Base-by-base conservation (phyloP, 2,329 filamentous ascomycete species). In the Aspergillus fijiensis region DNA sequence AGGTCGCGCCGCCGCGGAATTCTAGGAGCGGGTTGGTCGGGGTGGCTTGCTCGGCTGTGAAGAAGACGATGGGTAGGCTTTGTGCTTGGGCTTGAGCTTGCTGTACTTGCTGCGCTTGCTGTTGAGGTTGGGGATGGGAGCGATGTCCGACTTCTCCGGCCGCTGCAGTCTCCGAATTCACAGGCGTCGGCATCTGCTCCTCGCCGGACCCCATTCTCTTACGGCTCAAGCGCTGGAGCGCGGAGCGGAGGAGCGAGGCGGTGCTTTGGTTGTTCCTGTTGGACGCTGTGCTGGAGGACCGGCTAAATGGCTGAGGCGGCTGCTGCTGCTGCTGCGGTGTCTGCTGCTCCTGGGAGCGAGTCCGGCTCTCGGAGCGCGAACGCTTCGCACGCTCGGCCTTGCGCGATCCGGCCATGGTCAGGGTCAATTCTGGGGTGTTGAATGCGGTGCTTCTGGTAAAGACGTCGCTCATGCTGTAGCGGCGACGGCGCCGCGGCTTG, bases 1-100 rank as follows among this genome's bases (percentile, higher is more conserved):
- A 79, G 27, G 67, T 59, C 2, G 55, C 49, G 19, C 72, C 71
- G 39, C 72, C 74, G 31, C 64, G 68, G 61, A 74, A 76, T 11
- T 61, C 58, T 48, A 66, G 55, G 16, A 72, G 60, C 9, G 70
- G 70, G 9, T 65, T 66, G 9, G 49, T 29, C 0, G 65, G 64
- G 0, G 67, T 72, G 4, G 63, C 71, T 31, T 64, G 62, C 16
- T 69, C 60, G 3, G 58, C 45, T 1, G 60, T 48, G 31, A 60
- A 47, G 10, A 58, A 16, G 12, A 53, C 12, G n/a, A 55, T 5
- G 10, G 31, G 27, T 2, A 29, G 23, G n/a, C 39, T 23, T 14
- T 47, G 23, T 35, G 7, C 29, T 48, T 23, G 23, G 23, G 21
- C 21, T 35, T 35, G 33, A 4, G 33, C 9, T 16, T 35, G 33